Evolutionary conservation across 2,329 filamentous ascomycete genomes (phyloP), one percentile per base, ranked within the genome.

Genomic region (Corniculantispora saksenae): DNA sequence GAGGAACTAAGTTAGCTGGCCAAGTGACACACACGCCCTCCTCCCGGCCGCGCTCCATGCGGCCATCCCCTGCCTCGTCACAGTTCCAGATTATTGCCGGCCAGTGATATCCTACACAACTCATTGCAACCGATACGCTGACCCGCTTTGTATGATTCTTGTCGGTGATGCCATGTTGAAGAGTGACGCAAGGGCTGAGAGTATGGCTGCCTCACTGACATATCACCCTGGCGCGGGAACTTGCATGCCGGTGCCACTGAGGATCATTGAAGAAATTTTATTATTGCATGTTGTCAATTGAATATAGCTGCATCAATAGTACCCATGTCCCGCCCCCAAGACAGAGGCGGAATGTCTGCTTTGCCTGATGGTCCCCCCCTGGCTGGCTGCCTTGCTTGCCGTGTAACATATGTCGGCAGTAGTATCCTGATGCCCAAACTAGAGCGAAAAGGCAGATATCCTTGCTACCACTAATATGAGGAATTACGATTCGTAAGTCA

Each of bases 81-180:
- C 55, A 59, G 27, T 48, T 58, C 62, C 62, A 64, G 62, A 45
- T 64, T 64, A 64, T 64, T 64, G 27, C 62, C 62, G 62, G 56
- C 61, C 53, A 63, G 10, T 57, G 61, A 57, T 56, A 63, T 63
- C 61, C 27, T 56, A 13, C 40, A 50, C 29, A 32, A 23, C 38
- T 55, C n/a, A 27, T 17, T 54, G 32, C 21, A 25, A 29, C 43
- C 29, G 61, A 47, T 50, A 25, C 43, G 12, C 21, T 62, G 40
- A 56, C 55, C 29, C 51, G 53, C 29, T 55, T 47, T 25, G n/a
- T 29, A 23, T 21, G 32, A 40, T n/a, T 17, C 53, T 56, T 15
- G 32, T 13, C 21, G 21, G 35, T 32, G 21, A 27, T n/a, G 53
- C 29, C 53, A 56, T 56, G 32, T 32, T 40, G 32, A 29, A 13